Conservation (phyloP, 768 basidiomycete genomes). For the Amanita molliuscula region DNA sequence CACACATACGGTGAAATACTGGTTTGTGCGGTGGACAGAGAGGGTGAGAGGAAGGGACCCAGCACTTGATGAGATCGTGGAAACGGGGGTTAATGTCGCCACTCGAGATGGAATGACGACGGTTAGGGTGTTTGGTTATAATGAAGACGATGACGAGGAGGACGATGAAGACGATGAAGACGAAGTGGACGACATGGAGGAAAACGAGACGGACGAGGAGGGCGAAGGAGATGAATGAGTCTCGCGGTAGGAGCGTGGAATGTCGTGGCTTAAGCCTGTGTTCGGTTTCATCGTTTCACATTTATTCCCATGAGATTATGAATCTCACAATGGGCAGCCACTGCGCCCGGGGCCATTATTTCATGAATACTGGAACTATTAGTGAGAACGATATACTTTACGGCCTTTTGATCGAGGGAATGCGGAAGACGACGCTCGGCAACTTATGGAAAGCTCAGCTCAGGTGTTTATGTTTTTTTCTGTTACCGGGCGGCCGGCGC, state of each 20-base stretch:
- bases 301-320: neutral
- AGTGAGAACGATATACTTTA: neutral
- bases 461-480: neutral
- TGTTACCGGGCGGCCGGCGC: neutral
- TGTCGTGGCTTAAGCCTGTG: neutral
- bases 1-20: slow-evolving; percentile 9
- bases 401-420: neutral
- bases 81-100: slow-evolving; percentile 20
- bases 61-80: slow-evolving; percentile 27
- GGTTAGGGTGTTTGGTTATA: slow-evolving; percentile 15
- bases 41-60: slow-evolving; percentile 21
- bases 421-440: neutral
- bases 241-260: neutral
- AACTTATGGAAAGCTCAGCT: neutral
- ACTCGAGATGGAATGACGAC: slow-evolving; percentile 7
- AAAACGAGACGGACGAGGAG: slow-evolving; percentile 9
- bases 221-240: neutral
- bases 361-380: neutral
- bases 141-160: slow-evolving; percentile 10
- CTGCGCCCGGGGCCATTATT: neutral
- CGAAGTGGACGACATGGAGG: slow-evolving; percentile 17
- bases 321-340: neutral
- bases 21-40: slow-evolving; percentile 25
- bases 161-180: slow-evolving; percentile 14
- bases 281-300: neutral